Percentiles rank a stretch among this genome's conserved stretches.
Evolutionary conservation across 345 rosid genomes (phyloP).

Genomic region (Mercurialis annua): DNA sequence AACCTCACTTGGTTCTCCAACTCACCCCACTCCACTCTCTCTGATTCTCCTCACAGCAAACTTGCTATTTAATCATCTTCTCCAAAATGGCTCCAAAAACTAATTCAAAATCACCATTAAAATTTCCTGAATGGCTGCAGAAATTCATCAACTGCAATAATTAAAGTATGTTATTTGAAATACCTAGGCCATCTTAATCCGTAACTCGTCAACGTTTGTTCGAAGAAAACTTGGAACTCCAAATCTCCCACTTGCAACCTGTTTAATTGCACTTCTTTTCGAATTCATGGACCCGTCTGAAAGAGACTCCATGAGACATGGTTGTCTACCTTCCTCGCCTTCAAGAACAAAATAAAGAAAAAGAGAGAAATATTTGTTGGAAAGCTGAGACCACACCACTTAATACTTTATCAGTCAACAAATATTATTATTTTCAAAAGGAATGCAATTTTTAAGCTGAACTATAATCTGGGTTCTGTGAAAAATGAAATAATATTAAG

Average conservation of each 20-base stretch:
- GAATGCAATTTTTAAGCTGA: too few relatives aligned
- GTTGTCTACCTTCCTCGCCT: conserved; percentile 99
- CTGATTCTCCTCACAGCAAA: too few relatives aligned
- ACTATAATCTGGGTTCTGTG: too few relatives aligned
- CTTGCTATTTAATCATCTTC: too few relatives aligned
- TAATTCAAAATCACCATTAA: too few relatives aligned
- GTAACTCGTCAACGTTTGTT: conserved; percentile 96
- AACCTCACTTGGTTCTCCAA: too few relatives aligned
- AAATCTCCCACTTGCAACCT: conserved; percentile 99
- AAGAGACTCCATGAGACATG: conserved; percentile 92
- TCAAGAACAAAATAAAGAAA: neutral
- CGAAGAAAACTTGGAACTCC: conserved; percentile 99
- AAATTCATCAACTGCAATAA: conserved; percentile 17
- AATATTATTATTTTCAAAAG: neutral
- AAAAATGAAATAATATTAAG: too few relatives aligned
- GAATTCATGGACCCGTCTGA: conserved; percentile 90
- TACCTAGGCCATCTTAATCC: conserved; percentile 99
- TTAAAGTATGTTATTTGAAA: neutral
- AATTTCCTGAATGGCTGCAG: conserved; percentile 25
- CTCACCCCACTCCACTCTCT: too few relatives aligned
- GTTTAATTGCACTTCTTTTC: conserved; percentile 94
- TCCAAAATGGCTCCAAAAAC: too few relatives aligned
- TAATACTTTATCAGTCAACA: neutral
- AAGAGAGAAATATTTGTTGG: neutral
- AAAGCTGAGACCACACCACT: neutral